phyloP scores from a whole-genome alignment of 768 basidiomycete genomes.

The Lactifluus subvellereus region DNA sequence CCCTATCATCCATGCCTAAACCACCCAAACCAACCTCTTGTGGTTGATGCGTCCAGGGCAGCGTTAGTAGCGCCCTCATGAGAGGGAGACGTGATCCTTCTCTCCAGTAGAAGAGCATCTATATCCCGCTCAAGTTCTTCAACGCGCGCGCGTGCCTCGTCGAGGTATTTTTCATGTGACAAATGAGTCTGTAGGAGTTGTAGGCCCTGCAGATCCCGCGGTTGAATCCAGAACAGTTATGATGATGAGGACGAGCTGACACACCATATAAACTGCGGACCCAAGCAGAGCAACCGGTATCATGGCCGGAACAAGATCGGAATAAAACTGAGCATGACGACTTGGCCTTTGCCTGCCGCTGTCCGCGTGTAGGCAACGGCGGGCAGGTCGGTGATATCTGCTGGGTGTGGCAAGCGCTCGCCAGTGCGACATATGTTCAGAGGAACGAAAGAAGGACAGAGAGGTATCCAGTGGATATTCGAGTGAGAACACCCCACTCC shows the following conservation, averaged over 20 bases:
- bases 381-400: neutral
- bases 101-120: constrained; percentile 28
- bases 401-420: neutral
- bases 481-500: neutral
- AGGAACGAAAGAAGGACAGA: neutral
- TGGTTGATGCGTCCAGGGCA: neutral
- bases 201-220: constrained; percentile 40
- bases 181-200: constrained; percentile 57
- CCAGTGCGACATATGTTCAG: neutral
- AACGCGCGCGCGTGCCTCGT: constrained; percentile 52
- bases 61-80: neutral
- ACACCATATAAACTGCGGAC: constrained; percentile 71
- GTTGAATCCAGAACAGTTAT: constrained; percentile 1
- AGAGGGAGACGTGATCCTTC: neutral
- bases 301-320: constrained; percentile 67
- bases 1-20: neutral
- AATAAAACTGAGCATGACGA: constrained; percentile 62
- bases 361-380: constrained; percentile 22
- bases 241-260: constrained; percentile 24
- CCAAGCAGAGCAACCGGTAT: constrained; percentile 72
- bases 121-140: constrained; percentile 56
- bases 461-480: neutral
- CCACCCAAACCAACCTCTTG: constrained; percentile 9
- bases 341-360: constrained; percentile 30
- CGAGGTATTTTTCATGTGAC: constrained; percentile 66